Conservation (phyloP, 495 filamentous ascomycete genomes). For the Evernia prunastri region DNA sequence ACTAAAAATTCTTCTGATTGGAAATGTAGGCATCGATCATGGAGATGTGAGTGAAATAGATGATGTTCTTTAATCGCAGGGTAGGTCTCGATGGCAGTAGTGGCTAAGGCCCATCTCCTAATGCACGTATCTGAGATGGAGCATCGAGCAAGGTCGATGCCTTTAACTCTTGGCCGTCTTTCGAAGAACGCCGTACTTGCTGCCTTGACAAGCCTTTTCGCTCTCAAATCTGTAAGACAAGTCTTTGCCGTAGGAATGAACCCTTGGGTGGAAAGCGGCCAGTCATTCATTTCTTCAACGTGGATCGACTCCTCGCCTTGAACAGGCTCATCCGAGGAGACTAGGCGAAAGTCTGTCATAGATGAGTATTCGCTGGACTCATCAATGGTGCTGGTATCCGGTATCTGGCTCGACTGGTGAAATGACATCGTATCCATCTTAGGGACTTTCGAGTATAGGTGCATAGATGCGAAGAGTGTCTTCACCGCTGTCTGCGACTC, state of each 20-base stretch:
- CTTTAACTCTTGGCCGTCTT: constrained; percentile 4
- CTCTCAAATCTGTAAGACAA: constrained; percentile 4
- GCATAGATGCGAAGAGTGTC: background rate
- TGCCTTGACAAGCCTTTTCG: constrained; percentile 2
- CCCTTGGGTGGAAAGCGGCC: background rate
- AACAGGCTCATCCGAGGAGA: background rate
- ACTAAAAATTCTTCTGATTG: constrained; percentile 8
- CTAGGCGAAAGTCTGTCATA: background rate
- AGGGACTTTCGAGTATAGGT: background rate
- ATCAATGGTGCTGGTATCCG: background rate
- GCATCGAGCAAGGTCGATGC: background rate
- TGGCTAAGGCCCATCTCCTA: constrained; percentile 11
- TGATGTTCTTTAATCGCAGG: constrained; percentile 2
- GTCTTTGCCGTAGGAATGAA: constrained; percentile 1
- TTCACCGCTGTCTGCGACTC: background rate
- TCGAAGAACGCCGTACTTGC: constrained; percentile 14
- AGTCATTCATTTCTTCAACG: background rate
- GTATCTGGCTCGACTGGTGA: background rate
- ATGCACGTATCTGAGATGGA: background rate
- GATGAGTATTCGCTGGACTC: background rate
- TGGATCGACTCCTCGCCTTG: background rate
- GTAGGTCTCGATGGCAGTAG: constrained; percentile 9
- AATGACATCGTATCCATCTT: constrained; percentile 4
- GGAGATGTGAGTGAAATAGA: constrained; percentile 2
- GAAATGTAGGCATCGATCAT: constrained; percentile 13